Percentiles rank a stretch among this genome's conserved stretches.
Evolutionary conservation across 305 asterid genomes (phyloP).

Genomic region (Petunia hybrid): DNA sequence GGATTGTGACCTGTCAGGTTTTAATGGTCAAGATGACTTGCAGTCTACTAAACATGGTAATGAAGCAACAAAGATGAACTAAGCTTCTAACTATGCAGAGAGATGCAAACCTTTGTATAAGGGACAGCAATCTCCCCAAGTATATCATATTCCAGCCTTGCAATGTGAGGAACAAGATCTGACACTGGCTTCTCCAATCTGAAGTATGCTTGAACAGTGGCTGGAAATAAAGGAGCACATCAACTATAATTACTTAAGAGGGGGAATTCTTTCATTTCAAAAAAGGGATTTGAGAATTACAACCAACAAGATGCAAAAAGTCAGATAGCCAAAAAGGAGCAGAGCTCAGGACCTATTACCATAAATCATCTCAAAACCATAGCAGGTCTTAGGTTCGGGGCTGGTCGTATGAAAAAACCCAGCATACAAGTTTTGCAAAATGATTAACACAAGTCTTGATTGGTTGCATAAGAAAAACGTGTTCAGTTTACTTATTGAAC

Average conservation of each 20-base stretch:
- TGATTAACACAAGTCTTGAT: no score
- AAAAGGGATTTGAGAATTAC: no score
- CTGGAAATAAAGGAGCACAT: slow-evolving; percentile 55
- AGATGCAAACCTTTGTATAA: slow-evolving; percentile 65
- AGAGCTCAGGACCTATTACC: no score
- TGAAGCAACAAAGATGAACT: slow-evolving; percentile 16
- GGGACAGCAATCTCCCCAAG: slow-evolving; percentile 83
- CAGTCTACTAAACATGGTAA: slow-evolving; percentile 27
- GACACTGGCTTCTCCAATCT: slow-evolving; percentile 75
- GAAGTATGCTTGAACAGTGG: slow-evolving; percentile 82
- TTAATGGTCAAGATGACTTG: slow-evolving; percentile 24
- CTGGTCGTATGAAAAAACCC: no score
- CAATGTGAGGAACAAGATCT: slow-evolving; percentile 68
- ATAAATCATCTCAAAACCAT: no score
- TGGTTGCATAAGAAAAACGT: no score
- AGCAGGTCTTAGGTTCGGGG: no score
- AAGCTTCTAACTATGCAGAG: slow-evolving; percentile 32
- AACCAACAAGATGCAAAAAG: neutral
- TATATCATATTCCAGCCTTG: slow-evolving; percentile 79
- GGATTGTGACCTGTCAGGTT: slow-evolving; percentile 62
- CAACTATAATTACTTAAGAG: neutral
- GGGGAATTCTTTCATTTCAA: neutral
- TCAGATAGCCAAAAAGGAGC: no score
- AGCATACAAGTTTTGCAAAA: no score
- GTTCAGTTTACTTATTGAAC: no score